These are phyloP conservation scores for Cokeromyces recurvatus DNA, from an alignment of 371 early-diverging fungal genomes.

Conservation along the genomic window DNA sequence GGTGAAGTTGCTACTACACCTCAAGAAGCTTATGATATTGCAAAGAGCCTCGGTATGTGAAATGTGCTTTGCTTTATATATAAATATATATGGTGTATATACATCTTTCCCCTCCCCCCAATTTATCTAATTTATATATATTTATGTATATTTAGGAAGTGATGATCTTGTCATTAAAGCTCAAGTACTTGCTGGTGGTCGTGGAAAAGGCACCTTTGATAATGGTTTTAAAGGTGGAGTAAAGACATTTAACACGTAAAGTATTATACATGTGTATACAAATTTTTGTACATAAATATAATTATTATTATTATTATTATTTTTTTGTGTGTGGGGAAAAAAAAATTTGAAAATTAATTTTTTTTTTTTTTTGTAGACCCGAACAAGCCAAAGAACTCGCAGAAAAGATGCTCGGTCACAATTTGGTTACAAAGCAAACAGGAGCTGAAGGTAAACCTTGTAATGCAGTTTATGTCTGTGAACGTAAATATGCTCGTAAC, in stretches of 20 bases:
- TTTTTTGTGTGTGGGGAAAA: neutral
- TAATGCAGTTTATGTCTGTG: conserved; percentile 91
- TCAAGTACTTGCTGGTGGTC: conserved; percentile 98
- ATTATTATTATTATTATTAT: no score
- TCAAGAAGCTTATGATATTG: conserved; percentile 84
- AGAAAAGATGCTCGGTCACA: conserved; percentile 95
- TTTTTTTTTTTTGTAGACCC: conserved; percentile 52
- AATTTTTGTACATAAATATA: no score
- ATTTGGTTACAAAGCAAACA: conserved; percentile 97
- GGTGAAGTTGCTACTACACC: conserved; percentile 89
- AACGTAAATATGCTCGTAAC: conserved; percentile 91
- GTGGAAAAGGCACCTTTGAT: conserved; percentile 97
- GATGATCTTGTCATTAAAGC: conserved; percentile 97
- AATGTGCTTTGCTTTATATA: neutral
- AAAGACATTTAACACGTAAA: conserved; percentile 87
- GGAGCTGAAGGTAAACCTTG: conserved; percentile 94
- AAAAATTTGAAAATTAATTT: neutral
- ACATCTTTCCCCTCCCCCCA: conserved; percentile 1
- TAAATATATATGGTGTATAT: no score
- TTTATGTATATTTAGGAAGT: neutral
- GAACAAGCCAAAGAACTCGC: conserved; percentile 86
- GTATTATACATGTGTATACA: no score
- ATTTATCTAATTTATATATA: neutral
- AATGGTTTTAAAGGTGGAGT: conserved; percentile 97
- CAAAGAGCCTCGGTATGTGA: conserved; percentile 75